Evolutionary conservation across 306 rosid genomes (phyloP).

Genomic region (Prunus campanulata): DNA sequence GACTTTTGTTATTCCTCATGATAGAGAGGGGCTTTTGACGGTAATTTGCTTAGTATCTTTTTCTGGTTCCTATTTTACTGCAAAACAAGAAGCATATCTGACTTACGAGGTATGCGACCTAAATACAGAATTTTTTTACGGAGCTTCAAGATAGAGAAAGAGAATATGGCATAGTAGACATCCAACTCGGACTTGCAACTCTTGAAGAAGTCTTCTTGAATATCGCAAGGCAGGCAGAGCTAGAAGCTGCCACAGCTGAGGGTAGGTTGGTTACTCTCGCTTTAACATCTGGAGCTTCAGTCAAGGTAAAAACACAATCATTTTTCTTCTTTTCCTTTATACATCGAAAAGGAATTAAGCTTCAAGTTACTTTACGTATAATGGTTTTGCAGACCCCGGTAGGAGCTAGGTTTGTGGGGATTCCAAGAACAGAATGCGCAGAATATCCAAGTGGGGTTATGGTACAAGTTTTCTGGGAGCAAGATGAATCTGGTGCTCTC

Average conservation of each 20-base stretch:
- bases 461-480: conserved; percentile 88
- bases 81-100: too few species aligned
- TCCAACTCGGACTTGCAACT: conserved; percentile 79
- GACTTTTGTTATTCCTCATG: conserved; percentile 80
- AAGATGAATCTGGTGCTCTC: conserved; percentile 71
- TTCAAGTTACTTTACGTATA: too few species aligned
- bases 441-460: conserved; percentile 65
- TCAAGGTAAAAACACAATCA: conserved; percentile 32
- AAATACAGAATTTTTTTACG: conserved; percentile 53
- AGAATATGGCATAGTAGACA: conserved; percentile 74
- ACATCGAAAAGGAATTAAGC: background rate
- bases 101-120: background rate
- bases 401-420: conserved; percentile 75
- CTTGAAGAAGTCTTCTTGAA: conserved; percentile 92
- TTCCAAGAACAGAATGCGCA: conserved; percentile 66
- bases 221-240: conserved; percentile 81
- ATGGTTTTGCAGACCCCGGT: conserved; percentile 55
- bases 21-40: conserved; percentile 53
- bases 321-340: background rate
- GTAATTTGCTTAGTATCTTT: conserved; percentile 21
- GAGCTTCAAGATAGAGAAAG: conserved; percentile 67
- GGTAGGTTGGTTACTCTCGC: conserved; percentile 55
- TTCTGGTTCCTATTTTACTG: too few species aligned
- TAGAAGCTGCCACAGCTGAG: conserved; percentile 75
- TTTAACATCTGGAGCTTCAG: conserved; percentile 61